These are phyloP conservation scores for Uncinocarpus reesii DNA, from an alignment of 2,329 filamentous ascomycete genomes.

Conservation along the genomic window DNA sequence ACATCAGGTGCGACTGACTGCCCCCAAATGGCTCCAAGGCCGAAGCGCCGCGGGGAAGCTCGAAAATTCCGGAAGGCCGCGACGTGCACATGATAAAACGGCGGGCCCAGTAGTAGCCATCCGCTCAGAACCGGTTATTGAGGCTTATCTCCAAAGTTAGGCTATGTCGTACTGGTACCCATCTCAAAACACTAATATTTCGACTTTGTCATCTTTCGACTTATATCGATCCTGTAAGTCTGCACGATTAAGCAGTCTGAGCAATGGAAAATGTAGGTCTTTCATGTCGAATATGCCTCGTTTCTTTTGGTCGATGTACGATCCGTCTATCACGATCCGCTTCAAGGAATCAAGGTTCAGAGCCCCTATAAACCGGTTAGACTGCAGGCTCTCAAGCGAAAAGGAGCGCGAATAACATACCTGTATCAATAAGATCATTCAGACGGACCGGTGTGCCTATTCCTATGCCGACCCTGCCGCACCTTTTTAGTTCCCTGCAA, in stretches of 20 bases:
- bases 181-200: slow-evolving; percentile 40
- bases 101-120: not conserved
- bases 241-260: slow-evolving; percentile 59
- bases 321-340: slow-evolving; percentile 78
- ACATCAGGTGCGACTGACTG: too few species aligned
- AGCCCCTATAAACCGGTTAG: slow-evolving; percentile 43
- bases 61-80: too few species aligned
- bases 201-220: slow-evolving; percentile 43
- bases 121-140: slow-evolving; percentile 21
- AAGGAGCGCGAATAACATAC: slow-evolving; percentile 39
- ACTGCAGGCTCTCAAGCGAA: not conserved
- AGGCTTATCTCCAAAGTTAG: not conserved
- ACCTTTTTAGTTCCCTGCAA: slow-evolving; percentile 21
- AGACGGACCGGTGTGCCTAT: slow-evolving; percentile 82
- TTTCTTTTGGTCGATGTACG: slow-evolving; percentile 91
- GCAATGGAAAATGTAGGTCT: slow-evolving; percentile 73
- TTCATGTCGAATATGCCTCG: slow-evolving; percentile 90
- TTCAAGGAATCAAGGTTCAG: slow-evolving; percentile 61
- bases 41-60: too few species aligned
- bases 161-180: not conserved
- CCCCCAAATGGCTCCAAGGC: too few species aligned
- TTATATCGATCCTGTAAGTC: slow-evolving; percentile 63
- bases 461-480: slow-evolving; percentile 62
- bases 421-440: slow-evolving; percentile 70
- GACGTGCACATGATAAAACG: too few species aligned